A percentile compares a stretch with the other conserved stretches of the same genome.
Evolutionary conservation across 2,329 filamentous ascomycete species (phyloP).

Genomic region (Saccharata proteae): DNA sequence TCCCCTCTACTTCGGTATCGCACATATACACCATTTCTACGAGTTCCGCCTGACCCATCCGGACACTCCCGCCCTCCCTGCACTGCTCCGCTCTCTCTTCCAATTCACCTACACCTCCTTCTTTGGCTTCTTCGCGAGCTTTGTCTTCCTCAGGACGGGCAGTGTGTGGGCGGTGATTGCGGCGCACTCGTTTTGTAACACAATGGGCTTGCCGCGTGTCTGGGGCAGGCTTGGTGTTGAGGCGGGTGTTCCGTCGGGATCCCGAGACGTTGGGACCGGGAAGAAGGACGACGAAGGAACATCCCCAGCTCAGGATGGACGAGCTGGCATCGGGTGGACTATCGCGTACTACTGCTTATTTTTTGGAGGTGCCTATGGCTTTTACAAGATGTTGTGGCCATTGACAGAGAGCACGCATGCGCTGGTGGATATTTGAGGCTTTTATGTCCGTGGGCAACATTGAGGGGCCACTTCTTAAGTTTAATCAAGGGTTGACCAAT

Average conservation of each 20-base stretch:
- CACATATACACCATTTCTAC: constrained; percentile 92
- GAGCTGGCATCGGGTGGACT: constrained; percentile 48
- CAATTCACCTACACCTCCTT: constrained; percentile 85
- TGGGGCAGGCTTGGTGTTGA: constrained; percentile 60
- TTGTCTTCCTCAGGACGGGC: constrained; percentile 75
- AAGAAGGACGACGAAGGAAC: constrained; percentile 24
- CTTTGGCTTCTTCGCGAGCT: constrained; percentile 88
- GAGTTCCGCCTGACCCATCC: constrained; percentile 80
- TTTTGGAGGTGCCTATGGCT: constrained; percentile 56
- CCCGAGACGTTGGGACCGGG: constrained; percentile 14
- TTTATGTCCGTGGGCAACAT: too few relatives aligned
- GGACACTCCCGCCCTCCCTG: constrained; percentile 48
- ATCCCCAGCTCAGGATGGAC: constrained; percentile 2
- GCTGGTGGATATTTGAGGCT: too few relatives aligned
- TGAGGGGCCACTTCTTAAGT: too few relatives aligned
- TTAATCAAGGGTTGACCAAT: too few relatives aligned
- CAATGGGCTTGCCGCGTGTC: constrained; percentile 74
- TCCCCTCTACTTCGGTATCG: constrained; percentile 82
- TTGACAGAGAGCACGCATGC: constrained; percentile 54
- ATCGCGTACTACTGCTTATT: constrained; percentile 68
- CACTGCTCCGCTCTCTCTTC: constrained; percentile 60
- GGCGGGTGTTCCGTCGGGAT: constrained; percentile 30
- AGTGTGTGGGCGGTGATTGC: constrained; percentile 63
- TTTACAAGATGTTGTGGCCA: constrained; percentile 58
- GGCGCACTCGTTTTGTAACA: constrained; percentile 85